These are phyloP conservation scores for Peltaster fructicola DNA, from an alignment of 2,329 filamentous ascomycete species.

Conservation along the genomic window DNA sequence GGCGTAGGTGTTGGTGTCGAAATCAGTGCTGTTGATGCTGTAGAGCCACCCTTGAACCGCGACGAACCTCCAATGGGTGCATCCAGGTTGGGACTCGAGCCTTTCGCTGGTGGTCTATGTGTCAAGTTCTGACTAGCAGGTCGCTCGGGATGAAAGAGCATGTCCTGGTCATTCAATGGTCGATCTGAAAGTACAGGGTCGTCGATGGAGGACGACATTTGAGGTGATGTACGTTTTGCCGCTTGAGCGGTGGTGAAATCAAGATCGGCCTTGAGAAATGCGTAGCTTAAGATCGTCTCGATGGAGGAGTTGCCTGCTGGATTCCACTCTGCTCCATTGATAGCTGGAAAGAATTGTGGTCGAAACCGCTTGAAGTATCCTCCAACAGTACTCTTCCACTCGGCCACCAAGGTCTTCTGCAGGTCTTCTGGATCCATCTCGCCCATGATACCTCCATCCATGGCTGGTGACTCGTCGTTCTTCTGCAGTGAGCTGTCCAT, in stretches of 20 bases:
- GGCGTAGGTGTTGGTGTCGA: constrained; percentile 81
- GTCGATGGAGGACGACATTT: constrained; percentile 28
- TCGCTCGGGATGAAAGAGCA: constrained; percentile 48
- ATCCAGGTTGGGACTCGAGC: constrained; percentile 33
- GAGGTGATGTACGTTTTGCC: constrained; percentile 38
- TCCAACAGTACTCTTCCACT: constrained; percentile 72
- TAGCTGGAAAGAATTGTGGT: constrained; percentile 47
- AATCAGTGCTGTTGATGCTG: constrained; percentile 74
- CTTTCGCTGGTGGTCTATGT: constrained; percentile 12
- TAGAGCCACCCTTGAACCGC: constrained; percentile 86
- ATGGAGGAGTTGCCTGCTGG: constrained; percentile 35
- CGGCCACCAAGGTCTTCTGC: constrained; percentile 51
- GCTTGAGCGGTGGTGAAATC: constrained; percentile 89
- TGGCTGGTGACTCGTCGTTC: constrained; percentile 13
- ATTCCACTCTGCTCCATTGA: constrained; percentile 4
- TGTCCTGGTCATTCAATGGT: constrained; percentile 70
- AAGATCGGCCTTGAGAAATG: constrained; percentile 82
- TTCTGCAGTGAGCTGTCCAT: constrained; percentile 55
- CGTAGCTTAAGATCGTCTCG: constrained; percentile 71
- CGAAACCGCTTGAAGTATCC: constrained; percentile 89
- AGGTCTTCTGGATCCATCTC: constrained; percentile 46
- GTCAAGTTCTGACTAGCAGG: constrained; percentile 22
- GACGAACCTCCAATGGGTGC: constrained; percentile 50
- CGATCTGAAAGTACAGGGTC: constrained; percentile 54
- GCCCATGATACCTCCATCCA: constrained; percentile 28